Evolutionary conservation across 1,139 yeast species (phyloP).

Genomic region (Kodamaea ohmeri): DNA sequence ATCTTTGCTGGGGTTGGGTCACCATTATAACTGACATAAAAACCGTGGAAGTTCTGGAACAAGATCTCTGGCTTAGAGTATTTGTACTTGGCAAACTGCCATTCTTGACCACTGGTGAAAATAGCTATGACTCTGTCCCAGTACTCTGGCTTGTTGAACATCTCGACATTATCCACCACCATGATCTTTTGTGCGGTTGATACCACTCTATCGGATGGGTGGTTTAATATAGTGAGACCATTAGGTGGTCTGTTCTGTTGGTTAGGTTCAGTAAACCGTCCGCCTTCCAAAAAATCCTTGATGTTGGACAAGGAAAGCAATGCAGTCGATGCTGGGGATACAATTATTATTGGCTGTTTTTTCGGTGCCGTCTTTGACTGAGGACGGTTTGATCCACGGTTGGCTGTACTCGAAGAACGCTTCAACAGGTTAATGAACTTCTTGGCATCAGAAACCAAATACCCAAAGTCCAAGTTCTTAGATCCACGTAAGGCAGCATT

Average conservation of each 20-base stretch:
- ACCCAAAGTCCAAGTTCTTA: constrained; percentile 70
- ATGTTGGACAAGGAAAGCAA: constrained; percentile 77
- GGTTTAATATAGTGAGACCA: constrained; percentile 52
- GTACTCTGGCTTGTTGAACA: constrained; percentile 90
- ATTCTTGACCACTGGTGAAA: constrained; percentile 92
- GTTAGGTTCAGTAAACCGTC: constrained; percentile 63
- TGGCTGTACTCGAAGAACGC: constrained; percentile 26
- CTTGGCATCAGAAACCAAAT: constrained; percentile 70
- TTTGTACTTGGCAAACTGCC: constrained; percentile 92
- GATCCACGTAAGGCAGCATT: constrained; percentile 77
- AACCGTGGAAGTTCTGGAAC: constrained; percentile 84
- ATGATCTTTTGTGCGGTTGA: constrained; percentile 58
- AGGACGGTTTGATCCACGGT: constrained; percentile 6
- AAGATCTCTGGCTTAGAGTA: constrained; percentile 76
- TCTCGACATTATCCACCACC: constrained; percentile 84
- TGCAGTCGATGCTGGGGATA: constrained; percentile 95
- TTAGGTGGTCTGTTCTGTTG: constrained; percentile 35
- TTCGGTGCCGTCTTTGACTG: constrained; percentile 21
- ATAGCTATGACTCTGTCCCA: constrained; percentile 97
- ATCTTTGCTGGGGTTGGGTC: constrained; percentile 77
- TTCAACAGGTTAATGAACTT: constrained; percentile 58
- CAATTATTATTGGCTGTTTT: constrained; percentile 86
- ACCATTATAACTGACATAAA: constrained; percentile 70
- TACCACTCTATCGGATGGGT: constrained; percentile 55
- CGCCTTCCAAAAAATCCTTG: constrained; percentile 77